Base-by-base conservation (phyloP, 495 filamentous ascomycete species). In the Rhizodiscina lignyota region DNA sequence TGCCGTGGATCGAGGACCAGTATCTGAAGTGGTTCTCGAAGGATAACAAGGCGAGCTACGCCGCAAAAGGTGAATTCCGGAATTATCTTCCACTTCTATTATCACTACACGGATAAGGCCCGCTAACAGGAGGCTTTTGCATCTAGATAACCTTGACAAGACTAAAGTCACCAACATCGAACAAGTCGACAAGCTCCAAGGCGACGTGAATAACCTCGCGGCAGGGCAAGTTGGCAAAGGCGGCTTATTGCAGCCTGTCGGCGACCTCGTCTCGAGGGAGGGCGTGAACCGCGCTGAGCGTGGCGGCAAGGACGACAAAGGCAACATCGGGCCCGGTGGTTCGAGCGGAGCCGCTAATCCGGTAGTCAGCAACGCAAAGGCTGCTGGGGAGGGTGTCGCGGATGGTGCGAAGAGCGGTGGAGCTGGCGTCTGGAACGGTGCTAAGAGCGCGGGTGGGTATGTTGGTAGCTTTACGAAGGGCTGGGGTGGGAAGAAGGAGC, bases 1-100 rank as follows among this genome's bases (percentile, higher is more conserved):
- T 79, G 54, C 76, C 77, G 4, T 83, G 77, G 74, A 61, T 80
- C 23, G 77, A 83, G 44, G 77, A 81, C 52, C 52, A 67, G 36
- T 79, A 77, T 47, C 62, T 83, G 13, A 60, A 56, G 23, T 80
- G 68, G 60, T 80, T 81, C 42, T 74, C 70, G 43, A 74, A 68
- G 38, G 76, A 83, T 44, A 83, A 81, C 56, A 78, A 80, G 54
- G 62, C 72, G 1, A 72, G 67, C 42, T 80, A 79, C 44, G 59
- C 61, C 1, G 62, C 72, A 0, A 74, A 68, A 45, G 67, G 74
- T 77, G 53, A 21, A 46, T 40, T 35, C 22, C 21, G 19, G 28
- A 11, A 32, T 12, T 12, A 18, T 26, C 21, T 11, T 35, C 38
- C 32, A 13, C 19, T 17, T 17, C 28, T 16, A n/a, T 19, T 28